These are phyloP conservation scores for Fusarium robinianum DNA, from an alignment of 2,329 filamentous ascomycete species.

Conservation along the genomic window DNA sequence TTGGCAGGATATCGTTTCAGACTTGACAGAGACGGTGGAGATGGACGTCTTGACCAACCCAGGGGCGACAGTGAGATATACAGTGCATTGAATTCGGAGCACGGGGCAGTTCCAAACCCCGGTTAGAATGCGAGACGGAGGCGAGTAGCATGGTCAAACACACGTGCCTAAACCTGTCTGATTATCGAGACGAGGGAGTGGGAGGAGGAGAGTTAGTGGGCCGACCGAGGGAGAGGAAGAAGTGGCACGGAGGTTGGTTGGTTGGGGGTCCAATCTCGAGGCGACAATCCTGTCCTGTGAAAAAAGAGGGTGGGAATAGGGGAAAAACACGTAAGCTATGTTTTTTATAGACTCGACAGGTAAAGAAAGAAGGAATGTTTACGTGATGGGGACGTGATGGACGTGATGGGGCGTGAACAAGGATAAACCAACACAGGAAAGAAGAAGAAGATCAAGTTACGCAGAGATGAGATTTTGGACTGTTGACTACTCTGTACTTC, in stretches of 20 bases:
- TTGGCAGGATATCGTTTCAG: conserved; percentile 3
- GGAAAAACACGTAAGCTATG: conserved; percentile 28
- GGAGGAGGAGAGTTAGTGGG: conserved; percentile 1
- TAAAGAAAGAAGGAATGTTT: conserved; percentile 4
- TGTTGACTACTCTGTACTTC: no score
- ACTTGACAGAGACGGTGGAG: not conserved
- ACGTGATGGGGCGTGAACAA: no score
- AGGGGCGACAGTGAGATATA: conserved; percentile 27
- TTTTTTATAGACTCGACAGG: no score
- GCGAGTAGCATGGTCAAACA: conserved; percentile 14
- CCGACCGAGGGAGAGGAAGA: conserved; percentile 8
- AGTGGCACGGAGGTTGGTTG: no score
- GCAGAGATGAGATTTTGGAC: no score
- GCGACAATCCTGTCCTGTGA: conserved; percentile 5
- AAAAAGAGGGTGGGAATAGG: conserved; percentile 13
- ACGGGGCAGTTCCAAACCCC: no score
- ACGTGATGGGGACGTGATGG: not conserved
- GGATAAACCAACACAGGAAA: no score
- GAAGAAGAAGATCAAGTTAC: no score
- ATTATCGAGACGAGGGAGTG: not conserved
- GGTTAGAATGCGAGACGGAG: no score
- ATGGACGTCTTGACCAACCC: no score
- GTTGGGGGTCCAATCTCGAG: not conserved
- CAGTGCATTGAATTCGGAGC: conserved; percentile 20
- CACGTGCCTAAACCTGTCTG: conserved; percentile 9